Evolutionary conservation across 805 yeast genomes (phyloP).

Genomic region (Lachancea cidri): DNA sequence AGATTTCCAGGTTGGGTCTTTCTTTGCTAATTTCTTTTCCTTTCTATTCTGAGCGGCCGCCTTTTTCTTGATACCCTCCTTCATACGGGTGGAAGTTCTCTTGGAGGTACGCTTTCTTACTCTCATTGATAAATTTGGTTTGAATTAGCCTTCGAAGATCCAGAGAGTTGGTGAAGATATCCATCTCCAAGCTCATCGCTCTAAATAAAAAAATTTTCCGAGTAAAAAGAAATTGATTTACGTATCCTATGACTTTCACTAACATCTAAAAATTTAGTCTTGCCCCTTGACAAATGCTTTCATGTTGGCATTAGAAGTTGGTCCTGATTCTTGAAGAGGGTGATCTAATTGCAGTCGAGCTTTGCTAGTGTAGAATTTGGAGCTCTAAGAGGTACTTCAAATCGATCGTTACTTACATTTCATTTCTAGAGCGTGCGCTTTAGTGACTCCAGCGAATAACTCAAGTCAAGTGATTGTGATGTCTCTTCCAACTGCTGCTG

Average conservation of each 20-base stretch:
- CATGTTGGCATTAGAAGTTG: no score
- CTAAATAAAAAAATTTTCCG: conserved; percentile 16
- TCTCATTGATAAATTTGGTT: conserved; percentile 35
- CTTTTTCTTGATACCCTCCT: conserved; percentile 95
- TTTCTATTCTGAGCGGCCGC: conserved; percentile 89
- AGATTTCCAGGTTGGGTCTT: conserved; percentile 91
- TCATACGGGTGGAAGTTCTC: conserved; percentile 86
- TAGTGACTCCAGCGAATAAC: no score
- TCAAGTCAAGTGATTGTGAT: no score
- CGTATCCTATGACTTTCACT: background rate
- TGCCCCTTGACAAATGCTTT: no score
- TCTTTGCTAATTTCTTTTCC: conserved; percentile 75
- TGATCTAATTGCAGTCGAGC: no score
- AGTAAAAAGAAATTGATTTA: background rate
- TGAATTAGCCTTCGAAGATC: background rate
- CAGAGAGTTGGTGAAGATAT: background rate
- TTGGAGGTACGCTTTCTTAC: conserved; percentile 68
- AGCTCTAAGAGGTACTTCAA: no score
- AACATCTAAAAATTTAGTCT: background rate
- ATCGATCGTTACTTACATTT: no score
- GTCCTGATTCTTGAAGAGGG: no score
- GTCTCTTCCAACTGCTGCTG: conserved; percentile 13
- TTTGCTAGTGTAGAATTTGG: no score
- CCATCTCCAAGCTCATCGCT: conserved; percentile 13
- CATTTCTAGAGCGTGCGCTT: no score